Evolutionary conservation across 306 rosid genomes (phyloP), one percentile per base, ranked within the genome.

Genomic region (Rubus idaeus): DNA sequence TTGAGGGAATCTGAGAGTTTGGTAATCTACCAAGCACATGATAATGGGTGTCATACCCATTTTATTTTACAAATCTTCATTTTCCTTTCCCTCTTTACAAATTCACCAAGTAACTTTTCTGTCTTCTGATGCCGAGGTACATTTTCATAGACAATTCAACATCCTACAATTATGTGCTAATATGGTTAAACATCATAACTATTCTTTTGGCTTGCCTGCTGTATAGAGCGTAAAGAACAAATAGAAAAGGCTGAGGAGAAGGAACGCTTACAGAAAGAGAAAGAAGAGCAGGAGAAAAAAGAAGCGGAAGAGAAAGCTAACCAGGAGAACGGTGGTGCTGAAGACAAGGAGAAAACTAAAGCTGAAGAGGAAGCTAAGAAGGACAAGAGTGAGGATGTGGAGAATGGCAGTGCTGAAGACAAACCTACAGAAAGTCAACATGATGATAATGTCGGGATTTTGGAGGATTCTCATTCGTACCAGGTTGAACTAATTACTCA

Each of bases 201-300:
- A 51, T 53, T 46, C 40, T 63, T 63, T 78, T 51, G 13, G 55
- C 26, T 75, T 68, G 49, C 78, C 71, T 85, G 37, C 70, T 73
- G 52, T 85, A 73, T 80, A 96, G 99, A 96, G 75, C 98, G 83
- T 76, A 96, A 92, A 80, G 99, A 96, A 84, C 96, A 88, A 80
- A 90, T 96, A 83, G 99, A 92, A 70, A 92, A 89, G 90, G 94
- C 84, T 37, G 99, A 92, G 86, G 97, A 91, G 92, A 87, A 87
- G 85, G 97, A 90, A 71, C 97, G 90, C 8, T 78, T 90, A 55
- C 82, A 20, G 82, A 92, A 83, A 84, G 97, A 86, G 73, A 83
- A 80, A 71, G 85, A 83, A 60, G 87, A 83, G 78, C 79, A 67
- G 79, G 81, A 84, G 84, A 88, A 86, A 84, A 86, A 75, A 74